Percentiles rank a stretch among this genome's conserved stretches.
phyloP scores from a whole-genome alignment of 2,329 filamentous ascomycete species.

The Botryotinia convoluta region DNA sequence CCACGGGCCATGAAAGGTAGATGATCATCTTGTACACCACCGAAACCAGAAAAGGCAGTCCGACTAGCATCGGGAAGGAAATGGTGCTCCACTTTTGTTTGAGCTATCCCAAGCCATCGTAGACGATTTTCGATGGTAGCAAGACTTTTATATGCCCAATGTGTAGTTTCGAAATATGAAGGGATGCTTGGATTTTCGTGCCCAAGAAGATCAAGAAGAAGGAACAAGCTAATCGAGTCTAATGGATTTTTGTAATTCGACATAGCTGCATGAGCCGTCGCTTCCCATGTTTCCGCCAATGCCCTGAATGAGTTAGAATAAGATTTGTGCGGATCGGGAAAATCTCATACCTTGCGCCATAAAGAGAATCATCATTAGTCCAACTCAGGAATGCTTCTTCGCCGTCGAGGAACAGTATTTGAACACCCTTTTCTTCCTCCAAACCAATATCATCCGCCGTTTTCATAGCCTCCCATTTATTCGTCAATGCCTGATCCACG shows the following conservation, averaged over 20 bases:
- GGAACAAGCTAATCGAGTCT: conserved; percentile 78
- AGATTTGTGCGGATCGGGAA: background rate
- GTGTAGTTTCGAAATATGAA: conserved; percentile 84
- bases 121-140: conserved; percentile 72
- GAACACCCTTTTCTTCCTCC: conserved; percentile 77
- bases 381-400: conserved; percentile 88
- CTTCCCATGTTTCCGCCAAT: conserved; percentile 80
- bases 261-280: conserved; percentile 62
- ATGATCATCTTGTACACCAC: conserved; percentile 78
- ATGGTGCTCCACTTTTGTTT: conserved; percentile 52
- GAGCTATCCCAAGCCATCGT: conserved; percentile 63
- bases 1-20: conserved; percentile 84
- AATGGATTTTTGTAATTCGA: conserved; percentile 75
- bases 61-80: conserved; percentile 64
- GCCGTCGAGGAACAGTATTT: conserved; percentile 87
- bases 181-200: conserved; percentile 66
- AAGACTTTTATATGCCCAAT: conserved; percentile 87
- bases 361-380: conserved; percentile 79
- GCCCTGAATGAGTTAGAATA: conserved; percentile 47
- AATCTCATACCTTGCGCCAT: conserved; percentile 70
- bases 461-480: conserved; percentile 76
- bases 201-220: conserved; percentile 89
- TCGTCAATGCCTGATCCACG: conserved; percentile 74
- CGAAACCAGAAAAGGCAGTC: conserved; percentile 49
- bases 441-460: conserved; percentile 56